Conservation (phyloP, 2,329 filamentous ascomycete species). For the Lojkania enalia region DNA sequence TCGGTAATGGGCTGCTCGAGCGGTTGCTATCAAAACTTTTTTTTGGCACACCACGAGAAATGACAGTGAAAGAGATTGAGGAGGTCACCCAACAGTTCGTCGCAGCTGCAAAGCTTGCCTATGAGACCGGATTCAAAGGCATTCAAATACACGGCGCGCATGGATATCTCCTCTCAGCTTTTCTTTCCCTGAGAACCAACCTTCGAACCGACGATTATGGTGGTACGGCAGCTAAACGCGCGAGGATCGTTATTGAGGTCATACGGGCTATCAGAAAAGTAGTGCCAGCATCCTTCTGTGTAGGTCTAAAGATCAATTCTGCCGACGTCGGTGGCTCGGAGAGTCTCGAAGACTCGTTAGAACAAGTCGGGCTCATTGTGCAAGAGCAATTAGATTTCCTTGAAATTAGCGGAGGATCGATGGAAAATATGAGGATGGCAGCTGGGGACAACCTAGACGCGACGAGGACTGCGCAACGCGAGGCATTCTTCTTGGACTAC, state of each 20-base stretch:
- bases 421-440: slow-evolving; percentile 21
- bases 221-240: slow-evolving; percentile 50
- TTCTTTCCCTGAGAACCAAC: slow-evolving; percentile 50
- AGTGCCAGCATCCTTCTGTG: slow-evolving; percentile 48
- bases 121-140: slow-evolving; percentile 57
- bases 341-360: slow-evolving; percentile 55
- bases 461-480: slow-evolving; percentile 7
- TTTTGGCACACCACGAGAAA: slow-evolving; percentile 54
- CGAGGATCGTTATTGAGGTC: slow-evolving; percentile 52
- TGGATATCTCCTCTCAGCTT: slow-evolving; percentile 54
- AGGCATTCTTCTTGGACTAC: slow-evolving; percentile 62
- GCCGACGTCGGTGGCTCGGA: slow-evolving; percentile 50
- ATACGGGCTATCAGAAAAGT: slow-evolving; percentile 47
- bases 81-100: slow-evolving; percentile 60
- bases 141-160: slow-evolving; percentile 58
- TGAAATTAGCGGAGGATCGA: slow-evolving; percentile 66
- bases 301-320: slow-evolving; percentile 57
- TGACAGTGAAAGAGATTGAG: slow-evolving; percentile 57
- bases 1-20: slow-evolving; percentile 41
- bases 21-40: slow-evolving; percentile 46
- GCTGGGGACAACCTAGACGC: slow-evolving; percentile 3
- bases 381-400: slow-evolving; percentile 65
- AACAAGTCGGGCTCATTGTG: slow-evolving; percentile 59
- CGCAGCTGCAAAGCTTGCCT: slow-evolving; percentile 57
- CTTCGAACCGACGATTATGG: slow-evolving; percentile 54